These are phyloP conservation scores for Bjerkandera adusta DNA, from an alignment of 1,284 basidiomycete species.

Conservation along the genomic window DNA sequence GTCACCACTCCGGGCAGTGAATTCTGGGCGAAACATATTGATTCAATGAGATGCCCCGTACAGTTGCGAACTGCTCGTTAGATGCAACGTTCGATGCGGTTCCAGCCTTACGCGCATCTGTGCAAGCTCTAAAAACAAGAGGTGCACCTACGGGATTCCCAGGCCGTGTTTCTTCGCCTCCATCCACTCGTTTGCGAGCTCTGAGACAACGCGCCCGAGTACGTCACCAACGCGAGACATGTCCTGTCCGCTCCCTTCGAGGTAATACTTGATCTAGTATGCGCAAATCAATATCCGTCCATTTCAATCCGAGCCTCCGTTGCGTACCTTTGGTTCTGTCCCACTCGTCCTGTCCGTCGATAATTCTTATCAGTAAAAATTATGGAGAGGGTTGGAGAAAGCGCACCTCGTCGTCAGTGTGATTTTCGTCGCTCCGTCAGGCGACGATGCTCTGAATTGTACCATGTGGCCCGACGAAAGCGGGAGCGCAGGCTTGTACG, in stretches of 20 bases:
- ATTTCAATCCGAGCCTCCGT: neutral
- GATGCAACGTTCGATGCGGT: too few relatives aligned
- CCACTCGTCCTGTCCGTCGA: constrained; percentile 64
- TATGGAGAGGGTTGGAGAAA: neutral
- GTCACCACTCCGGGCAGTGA: too few relatives aligned
- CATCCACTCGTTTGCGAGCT: constrained; percentile 68
- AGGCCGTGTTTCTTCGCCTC: constrained; percentile 57
- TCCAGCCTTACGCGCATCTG: too few relatives aligned
- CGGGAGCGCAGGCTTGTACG: constrained; percentile 61
- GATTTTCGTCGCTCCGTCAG: constrained; percentile 45
- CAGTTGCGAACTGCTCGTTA: too few relatives aligned
- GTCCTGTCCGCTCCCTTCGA: constrained; percentile 68
- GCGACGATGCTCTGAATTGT: constrained; percentile 60
- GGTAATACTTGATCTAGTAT: constrained; percentile 76
- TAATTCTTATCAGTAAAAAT: neutral
- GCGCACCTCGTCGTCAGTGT: constrained; percentile 64
- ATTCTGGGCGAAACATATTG: too few relatives aligned
- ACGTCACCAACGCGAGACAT: constrained; percentile 40
- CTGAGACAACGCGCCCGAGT: constrained; percentile 51
- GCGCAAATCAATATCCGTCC: neutral
- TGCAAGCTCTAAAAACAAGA: neutral
- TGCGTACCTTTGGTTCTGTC: constrained; percentile 78
- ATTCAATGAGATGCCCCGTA: too few relatives aligned
- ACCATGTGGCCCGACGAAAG: constrained; percentile 84
- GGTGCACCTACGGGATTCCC: constrained; percentile 15